Percentiles rank a stretch among this genome's conserved stretches.
phyloP scores from a whole-genome alignment of 2,329 filamentous ascomycete species.

The Diaporthe sp. region DNA sequence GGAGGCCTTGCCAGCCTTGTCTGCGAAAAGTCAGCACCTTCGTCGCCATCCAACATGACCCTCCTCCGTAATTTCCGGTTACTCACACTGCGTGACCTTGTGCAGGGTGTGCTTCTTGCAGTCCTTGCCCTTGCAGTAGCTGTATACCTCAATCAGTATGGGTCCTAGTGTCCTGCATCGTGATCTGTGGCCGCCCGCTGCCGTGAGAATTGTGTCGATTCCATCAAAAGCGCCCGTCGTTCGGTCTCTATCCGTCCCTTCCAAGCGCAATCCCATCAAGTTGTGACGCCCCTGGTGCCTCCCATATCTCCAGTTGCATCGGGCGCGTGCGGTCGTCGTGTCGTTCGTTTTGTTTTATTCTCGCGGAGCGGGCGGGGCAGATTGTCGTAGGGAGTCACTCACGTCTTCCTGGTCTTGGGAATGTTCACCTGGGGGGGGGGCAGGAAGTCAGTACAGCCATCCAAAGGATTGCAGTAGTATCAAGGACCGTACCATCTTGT shows the following conservation, averaged over 20 bases:
- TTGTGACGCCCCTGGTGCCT: neutral
- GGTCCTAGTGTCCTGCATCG: neutral
- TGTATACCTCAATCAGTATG: conserved; percentile 36
- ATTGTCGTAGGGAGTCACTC: conserved; percentile 71
- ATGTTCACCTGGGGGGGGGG: conserved; percentile 83
- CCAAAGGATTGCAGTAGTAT: neutral
- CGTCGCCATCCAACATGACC: neutral
- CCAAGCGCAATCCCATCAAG: neutral
- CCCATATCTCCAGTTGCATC: neutral
- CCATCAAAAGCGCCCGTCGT: conserved; percentile 46
- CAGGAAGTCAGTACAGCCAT: conserved; percentile 32
- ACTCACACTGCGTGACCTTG: conserved; percentile 80
- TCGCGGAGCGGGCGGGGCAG: conserved; percentile 97
- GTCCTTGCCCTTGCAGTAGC: conserved; percentile 87
- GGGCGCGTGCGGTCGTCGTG: neutral
- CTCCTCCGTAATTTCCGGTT: neutral
- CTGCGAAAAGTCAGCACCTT: conserved; percentile 33
- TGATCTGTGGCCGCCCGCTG: conserved; percentile 24
- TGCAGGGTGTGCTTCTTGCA: conserved; percentile 84
- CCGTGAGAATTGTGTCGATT: conserved; percentile 57
- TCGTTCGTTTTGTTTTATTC: conserved; percentile 51
- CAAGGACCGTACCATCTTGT: conserved; percentile 40
- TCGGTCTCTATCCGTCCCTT: neutral
- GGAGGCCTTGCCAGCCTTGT: conserved; percentile 75
- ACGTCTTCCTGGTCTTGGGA: conserved; percentile 97